phyloP scores from a whole-genome alignment of 495 filamentous ascomycete genomes.

The Aspergillus biplanus region DNA sequence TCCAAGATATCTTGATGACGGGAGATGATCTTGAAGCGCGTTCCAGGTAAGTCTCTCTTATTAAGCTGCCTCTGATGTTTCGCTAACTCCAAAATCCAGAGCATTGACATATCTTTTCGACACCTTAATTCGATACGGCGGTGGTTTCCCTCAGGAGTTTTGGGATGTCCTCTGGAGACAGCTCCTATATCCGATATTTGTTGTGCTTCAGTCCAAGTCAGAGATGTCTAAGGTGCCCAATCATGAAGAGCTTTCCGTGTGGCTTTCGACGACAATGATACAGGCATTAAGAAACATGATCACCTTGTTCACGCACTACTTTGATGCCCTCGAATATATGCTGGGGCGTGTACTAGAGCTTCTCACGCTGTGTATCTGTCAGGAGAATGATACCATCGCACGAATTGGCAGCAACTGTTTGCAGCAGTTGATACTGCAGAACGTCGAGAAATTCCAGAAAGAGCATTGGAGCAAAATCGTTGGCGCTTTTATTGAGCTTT shows the following conservation, averaged over 20 bases:
- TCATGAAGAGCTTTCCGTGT: slow-evolving; percentile 96
- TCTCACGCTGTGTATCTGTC: slow-evolving; percentile 92
- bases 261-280: slow-evolving; percentile 99
- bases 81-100: slow-evolving; percentile 42
- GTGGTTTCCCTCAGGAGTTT: slow-evolving; percentile 89
- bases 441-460: slow-evolving; percentile 84
- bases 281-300: slow-evolving; percentile 98
- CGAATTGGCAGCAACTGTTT: slow-evolving; percentile 97
- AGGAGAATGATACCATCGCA: slow-evolving; percentile 98
- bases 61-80: not conserved
- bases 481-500: slow-evolving; percentile 91
- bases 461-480: slow-evolving; percentile 95
- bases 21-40: slow-evolving; percentile 98
- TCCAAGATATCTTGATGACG: slow-evolving; percentile 99
- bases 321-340: slow-evolving; percentile 94
- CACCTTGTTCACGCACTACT: slow-evolving; percentile 97
- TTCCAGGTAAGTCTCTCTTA: slow-evolving; percentile 53
- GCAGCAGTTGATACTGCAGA: slow-evolving; percentile 93
- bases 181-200: slow-evolving; percentile 95
- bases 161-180: slow-evolving; percentile 99
- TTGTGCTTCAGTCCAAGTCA: slow-evolving; percentile 92
- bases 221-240: slow-evolving; percentile 93
- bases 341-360: slow-evolving; percentile 92
- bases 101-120: slow-evolving; percentile 97
- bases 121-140: slow-evolving; percentile 83